These are phyloP conservation scores for Vigna nakashimae DNA, from an alignment of 306 rosid species.

Conservation along the genomic window DNA sequence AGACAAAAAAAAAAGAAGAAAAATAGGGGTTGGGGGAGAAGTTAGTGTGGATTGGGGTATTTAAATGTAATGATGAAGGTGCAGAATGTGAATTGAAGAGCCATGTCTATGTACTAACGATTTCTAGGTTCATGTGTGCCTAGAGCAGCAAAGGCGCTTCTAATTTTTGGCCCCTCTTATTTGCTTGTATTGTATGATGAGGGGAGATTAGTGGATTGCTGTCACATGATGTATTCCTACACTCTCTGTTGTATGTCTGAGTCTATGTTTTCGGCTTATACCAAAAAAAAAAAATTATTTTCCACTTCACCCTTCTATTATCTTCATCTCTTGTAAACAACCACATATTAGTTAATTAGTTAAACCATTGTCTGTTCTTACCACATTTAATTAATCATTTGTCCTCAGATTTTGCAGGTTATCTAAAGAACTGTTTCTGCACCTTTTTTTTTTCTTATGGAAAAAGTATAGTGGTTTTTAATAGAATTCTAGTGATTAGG, in stretches of 20 bases:
- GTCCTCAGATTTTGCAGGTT: neutral
- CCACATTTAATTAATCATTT: neutral
- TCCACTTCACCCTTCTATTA: neutral
- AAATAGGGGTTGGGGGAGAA: constrained; percentile 14
- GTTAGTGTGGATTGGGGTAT: constrained; percentile 59
- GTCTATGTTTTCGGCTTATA: constrained; percentile 72
- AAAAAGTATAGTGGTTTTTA: neutral
- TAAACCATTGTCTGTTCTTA: neutral
- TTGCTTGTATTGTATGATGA: constrained; percentile 48
- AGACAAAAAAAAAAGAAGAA: neutral
- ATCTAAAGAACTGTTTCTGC: neutral
- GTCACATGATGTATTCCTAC: constrained; percentile 58
- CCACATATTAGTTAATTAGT: neutral
- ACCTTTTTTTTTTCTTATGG: neutral
- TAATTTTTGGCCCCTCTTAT: constrained; percentile 68
- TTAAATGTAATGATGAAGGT: constrained; percentile 50
- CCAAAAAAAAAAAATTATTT: constrained; percentile 41
- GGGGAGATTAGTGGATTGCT: constrained; percentile 61
- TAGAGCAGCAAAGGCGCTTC: constrained; percentile 53
- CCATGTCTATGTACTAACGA: constrained; percentile 59
- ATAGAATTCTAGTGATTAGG: neutral
- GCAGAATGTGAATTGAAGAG: constrained; percentile 52
- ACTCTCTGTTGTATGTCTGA: constrained; percentile 65
- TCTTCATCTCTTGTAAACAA: constrained; percentile 9
- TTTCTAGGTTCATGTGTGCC: constrained; percentile 55